A percentile compares a stretch with the other conserved stretches of the same genome.
phyloP scores from a whole-genome alignment of 345 rosid species.

The Acer yangbiense region DNA sequence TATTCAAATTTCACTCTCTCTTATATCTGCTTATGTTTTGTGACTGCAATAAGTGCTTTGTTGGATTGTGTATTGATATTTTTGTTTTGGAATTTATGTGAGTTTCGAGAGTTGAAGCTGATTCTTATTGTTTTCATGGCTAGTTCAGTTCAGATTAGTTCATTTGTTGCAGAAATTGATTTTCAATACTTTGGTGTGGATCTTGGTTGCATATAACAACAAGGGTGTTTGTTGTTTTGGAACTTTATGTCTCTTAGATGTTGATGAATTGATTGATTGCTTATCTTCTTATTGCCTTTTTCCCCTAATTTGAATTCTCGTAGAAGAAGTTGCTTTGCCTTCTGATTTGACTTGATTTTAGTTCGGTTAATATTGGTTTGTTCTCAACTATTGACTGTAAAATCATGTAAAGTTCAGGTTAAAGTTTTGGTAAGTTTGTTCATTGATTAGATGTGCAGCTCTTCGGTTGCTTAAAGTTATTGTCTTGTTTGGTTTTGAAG shows the following conservation, averaged over 20 bases:
- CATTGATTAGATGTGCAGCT: not conserved
- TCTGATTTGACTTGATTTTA: not conserved
- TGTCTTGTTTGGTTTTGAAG: conserved; percentile 9
- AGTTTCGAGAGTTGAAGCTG: conserved; percentile 19
- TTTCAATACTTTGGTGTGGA: conserved; percentile 13
- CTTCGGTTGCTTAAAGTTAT: not conserved
- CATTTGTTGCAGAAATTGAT: conserved; percentile 8
- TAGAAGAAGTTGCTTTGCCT: not conserved
- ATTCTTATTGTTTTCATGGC: conserved; percentile 4
- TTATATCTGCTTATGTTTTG: not conserved
- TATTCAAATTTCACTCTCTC: not conserved
- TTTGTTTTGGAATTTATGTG: not conserved
- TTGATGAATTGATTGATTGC: conserved; percentile 5
- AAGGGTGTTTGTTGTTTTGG: conserved; percentile 4
- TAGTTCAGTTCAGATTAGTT: conserved; percentile 17
- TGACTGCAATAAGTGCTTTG: not conserved
- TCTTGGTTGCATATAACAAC: conserved; percentile 21
- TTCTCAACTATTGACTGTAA: conserved; percentile 1
- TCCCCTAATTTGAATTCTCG: not conserved
- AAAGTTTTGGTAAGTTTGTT: not conserved
- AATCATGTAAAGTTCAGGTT: conserved; percentile 5
- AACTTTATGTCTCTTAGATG: not conserved
- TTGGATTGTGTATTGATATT: conserved; percentile 7
- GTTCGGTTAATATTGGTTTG: conserved; percentile 1
- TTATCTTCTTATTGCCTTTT: not conserved